These are phyloP conservation scores for Alternaria burnsii DNA, from an alignment of 2,329 filamentous ascomycete genomes.

Conservation along the genomic window DNA sequence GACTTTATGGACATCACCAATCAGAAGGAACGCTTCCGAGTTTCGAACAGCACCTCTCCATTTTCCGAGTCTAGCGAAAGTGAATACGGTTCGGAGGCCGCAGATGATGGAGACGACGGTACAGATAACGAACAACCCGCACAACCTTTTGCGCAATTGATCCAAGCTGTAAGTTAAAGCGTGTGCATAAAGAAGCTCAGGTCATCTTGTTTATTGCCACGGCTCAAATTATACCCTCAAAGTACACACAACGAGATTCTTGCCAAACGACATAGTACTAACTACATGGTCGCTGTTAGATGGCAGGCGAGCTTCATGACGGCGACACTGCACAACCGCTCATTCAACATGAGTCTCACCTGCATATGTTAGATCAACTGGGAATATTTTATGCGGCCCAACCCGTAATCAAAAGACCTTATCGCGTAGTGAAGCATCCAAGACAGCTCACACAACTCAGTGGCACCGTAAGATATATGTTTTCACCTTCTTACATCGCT, in stretches of 20 bases:
- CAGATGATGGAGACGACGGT: constrained; percentile 1
- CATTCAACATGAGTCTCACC: background rate
- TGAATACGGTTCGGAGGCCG: background rate
- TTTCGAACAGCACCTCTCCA: background rate
- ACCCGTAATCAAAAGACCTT: background rate
- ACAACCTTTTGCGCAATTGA: background rate
- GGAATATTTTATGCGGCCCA: background rate
- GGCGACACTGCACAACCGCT: background rate
- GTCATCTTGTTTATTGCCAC: background rate
- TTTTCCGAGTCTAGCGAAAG: background rate
- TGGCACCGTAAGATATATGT: background rate
- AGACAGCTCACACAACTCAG: background rate
- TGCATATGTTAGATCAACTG: background rate
- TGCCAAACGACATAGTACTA: background rate
- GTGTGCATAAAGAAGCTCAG: background rate
- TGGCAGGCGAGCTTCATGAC: background rate
- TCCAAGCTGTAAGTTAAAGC: constrained; percentile 2
- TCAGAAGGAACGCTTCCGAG: constrained; percentile 16
- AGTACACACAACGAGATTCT: background rate
- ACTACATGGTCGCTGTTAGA: background rate
- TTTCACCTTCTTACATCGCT: background rate
- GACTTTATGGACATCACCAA: constrained; percentile 21
- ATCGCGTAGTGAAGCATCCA: background rate
- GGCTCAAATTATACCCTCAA: background rate
- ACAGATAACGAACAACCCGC: background rate